Base-by-base conservation (phyloP, 192 early-diverging fungal species). In the Phycomyces nitens region DNA sequence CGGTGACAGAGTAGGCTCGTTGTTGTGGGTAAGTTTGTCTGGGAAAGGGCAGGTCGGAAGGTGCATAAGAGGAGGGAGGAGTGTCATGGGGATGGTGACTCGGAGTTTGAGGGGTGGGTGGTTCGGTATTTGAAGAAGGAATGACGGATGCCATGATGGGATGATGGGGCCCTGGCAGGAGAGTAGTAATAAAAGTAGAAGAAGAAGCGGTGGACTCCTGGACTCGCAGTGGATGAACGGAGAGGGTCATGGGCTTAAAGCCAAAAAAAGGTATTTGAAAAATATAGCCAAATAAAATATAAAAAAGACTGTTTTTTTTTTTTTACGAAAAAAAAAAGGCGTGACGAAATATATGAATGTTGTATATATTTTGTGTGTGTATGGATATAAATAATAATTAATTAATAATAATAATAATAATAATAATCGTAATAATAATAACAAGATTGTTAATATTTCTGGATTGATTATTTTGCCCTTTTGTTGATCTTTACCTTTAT, bases 1-100 rank as follows among this genome's bases (percentile, higher is more conserved):
- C 64, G 16, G 79, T 74, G 15, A 76, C 77, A 16, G 77, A 73
- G 73, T 83, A 57, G 60, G 50, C 74, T 79, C 81, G 73, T 80
- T 57, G 79, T 40, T 56, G 75, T 71, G 12, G 80, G 69, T 64
- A 72, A 64, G 23, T 72, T 69, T 78, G 77, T 75, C 74, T 72
- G 73, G 55, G 68, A 53, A 29, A 58, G 26, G 21, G 58, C 29
- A 34, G 58, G 15, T 51, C 59, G 9, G 59, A 22, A 22, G 38
- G 22, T 59, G 43, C 60, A 62, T 26, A 59, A 34, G 20, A 49
- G 60, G 53, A 38, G 53, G 38, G 24, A 51, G 53, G 40, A 58
- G 65, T 34, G 29, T 34, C 29, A 34, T 34, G 29, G 29, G 29
- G 29, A 34, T 34, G 29, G 29, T 51, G 62, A 44, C 50, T 58